phyloP scores from a whole-genome alignment of 2,329 filamentous ascomycete species.

The Capronia coronata region DNA sequence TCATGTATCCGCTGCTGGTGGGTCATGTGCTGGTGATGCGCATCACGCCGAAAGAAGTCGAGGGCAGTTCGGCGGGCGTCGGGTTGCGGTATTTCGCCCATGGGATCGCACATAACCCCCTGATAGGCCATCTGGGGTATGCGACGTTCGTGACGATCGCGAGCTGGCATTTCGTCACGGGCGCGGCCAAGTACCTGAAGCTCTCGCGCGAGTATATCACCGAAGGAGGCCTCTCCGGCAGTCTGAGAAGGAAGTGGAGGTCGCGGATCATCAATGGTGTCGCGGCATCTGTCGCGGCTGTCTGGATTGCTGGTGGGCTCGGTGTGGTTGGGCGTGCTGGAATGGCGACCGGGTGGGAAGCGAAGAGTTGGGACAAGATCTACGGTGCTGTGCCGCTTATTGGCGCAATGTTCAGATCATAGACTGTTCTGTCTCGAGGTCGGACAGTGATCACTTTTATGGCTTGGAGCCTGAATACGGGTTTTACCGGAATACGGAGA shows the following conservation, averaged over 20 bases:
- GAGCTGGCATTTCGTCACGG: slow-evolving; percentile 75
- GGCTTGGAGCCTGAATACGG: not conserved
- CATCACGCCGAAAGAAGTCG: slow-evolving; percentile 63
- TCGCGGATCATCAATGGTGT: slow-evolving; percentile 67
- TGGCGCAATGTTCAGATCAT: slow-evolving; percentile 40
- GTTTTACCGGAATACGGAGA: not conserved
- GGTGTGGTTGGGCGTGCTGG: slow-evolving; percentile 71
- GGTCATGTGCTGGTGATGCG: slow-evolving; percentile 73
- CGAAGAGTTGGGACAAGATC: slow-evolving; percentile 69
- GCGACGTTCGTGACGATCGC: slow-evolving; percentile 59
- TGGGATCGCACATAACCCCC: slow-evolving; percentile 67
- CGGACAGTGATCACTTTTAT: not conserved
- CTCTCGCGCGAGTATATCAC: slow-evolving; percentile 51
- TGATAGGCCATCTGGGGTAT: slow-evolving; percentile 64
- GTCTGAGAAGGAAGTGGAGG: slow-evolving; percentile 51
- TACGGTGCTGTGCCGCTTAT: slow-evolving; percentile 56
- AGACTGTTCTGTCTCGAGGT: slow-evolving; percentile 27
- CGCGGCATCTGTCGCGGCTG: slow-evolving; percentile 49
- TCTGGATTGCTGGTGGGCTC: slow-evolving; percentile 80
- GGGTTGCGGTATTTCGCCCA: slow-evolving; percentile 78
- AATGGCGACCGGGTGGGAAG: slow-evolving; percentile 68
- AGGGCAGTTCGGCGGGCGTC: slow-evolving; percentile 81
- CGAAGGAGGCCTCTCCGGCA: slow-evolving; percentile 37
- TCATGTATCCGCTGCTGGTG: slow-evolving; percentile 57
- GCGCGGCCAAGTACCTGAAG: slow-evolving; percentile 74